Evolutionary conservation across 2,329 filamentous ascomycete genomes (phyloP).

Genomic region (Cryphonectria nitschkei): DNA sequence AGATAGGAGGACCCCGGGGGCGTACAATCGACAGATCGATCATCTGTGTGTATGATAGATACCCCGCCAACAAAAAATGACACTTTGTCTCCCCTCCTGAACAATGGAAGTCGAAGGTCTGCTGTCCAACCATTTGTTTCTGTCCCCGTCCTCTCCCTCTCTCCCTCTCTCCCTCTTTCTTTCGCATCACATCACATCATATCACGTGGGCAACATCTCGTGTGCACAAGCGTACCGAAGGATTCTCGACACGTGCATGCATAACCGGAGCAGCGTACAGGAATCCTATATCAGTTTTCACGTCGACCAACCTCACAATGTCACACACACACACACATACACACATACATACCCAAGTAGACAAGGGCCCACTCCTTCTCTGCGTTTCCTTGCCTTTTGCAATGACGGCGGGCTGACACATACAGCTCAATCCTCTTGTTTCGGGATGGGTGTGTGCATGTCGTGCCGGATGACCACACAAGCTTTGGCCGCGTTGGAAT

Average conservation of each 20-base stretch:
- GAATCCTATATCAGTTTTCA: neutral
- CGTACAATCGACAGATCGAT: neutral
- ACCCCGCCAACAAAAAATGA: neutral
- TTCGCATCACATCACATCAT: neutral
- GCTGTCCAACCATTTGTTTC: neutral
- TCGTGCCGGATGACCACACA: neutral
- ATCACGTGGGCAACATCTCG: neutral
- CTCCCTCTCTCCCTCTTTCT: neutral
- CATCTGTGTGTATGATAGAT: slow-evolving; percentile 9
- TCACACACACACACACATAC: neutral
- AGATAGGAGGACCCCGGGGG: neutral
- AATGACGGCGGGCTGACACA: no score
- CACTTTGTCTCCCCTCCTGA: slow-evolving; percentile 17
- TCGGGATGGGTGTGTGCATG: neutral
- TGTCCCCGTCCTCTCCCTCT: neutral
- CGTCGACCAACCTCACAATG: neutral
- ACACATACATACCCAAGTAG: neutral
- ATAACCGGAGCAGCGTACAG: neutral
- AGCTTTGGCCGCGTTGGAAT: neutral
- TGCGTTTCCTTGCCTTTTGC: no score
- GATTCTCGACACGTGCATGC: neutral
- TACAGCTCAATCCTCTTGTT: no score
- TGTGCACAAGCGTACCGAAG: neutral
- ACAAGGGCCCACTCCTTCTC: no score
- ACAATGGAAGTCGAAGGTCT: neutral